Conservation (phyloP, 345 rosid genomes). For the Aquilaria yunnanensis region DNA sequence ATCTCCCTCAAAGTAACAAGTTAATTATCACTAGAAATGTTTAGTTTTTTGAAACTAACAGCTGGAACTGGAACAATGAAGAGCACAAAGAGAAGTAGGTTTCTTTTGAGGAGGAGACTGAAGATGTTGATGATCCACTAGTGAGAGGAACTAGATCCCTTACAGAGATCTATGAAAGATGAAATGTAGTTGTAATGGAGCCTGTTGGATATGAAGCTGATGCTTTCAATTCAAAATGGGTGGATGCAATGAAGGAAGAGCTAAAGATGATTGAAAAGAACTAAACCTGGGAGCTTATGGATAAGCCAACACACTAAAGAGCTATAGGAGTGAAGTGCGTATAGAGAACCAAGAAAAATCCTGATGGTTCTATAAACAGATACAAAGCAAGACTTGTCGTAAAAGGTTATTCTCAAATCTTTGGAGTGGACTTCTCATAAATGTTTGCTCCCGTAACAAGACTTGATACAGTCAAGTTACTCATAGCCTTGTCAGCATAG, state of each 20-base stretch:
- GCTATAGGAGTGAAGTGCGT: not conserved
- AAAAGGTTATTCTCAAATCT: not conserved
- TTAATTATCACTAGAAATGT: no score
- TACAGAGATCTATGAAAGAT: not conserved
- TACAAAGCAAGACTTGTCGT: no score
- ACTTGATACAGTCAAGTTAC: not conserved
- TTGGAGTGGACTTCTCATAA: no score
- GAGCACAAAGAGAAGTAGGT: not conserved
- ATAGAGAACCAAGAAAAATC: not conserved
- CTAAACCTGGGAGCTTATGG: not conserved
- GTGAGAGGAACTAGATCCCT: not conserved
- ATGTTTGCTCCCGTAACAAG: not conserved
- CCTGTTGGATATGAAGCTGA: not conserved
- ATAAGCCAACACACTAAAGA: not conserved
- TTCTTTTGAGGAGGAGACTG: not conserved
- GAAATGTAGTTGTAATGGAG: not conserved
- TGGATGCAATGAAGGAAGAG: not conserved
- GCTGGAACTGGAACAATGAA: not conserved
- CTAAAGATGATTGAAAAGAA: constrained; percentile 1
- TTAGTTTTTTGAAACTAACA: not conserved
- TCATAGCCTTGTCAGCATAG: not conserved
- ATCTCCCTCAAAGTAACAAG: no score
- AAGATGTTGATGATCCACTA: not conserved
- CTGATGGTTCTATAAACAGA: not conserved
- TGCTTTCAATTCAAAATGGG: not conserved